These are phyloP conservation scores for Aschersonia sp. DNA, from an alignment of 2,329 filamentous ascomycete genomes.

Conservation along the genomic window DNA sequence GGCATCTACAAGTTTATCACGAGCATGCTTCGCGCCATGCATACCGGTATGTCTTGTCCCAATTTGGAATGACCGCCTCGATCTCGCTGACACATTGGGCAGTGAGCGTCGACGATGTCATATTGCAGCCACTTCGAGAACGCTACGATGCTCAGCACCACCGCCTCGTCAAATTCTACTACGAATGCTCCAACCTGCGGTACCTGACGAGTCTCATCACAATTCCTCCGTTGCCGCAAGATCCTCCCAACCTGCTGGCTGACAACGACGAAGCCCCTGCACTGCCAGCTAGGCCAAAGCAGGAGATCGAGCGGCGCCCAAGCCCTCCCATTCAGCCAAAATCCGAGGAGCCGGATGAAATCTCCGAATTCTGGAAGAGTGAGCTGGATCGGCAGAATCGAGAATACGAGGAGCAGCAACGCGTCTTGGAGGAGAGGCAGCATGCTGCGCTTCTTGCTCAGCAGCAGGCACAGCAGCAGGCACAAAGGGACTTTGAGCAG, in stretches of 20 bases:
- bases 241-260: conserved; percentile 75
- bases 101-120: conserved; percentile 89
- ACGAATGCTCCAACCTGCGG: conserved; percentile 93
- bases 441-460: conserved; percentile 69
- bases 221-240: conserved; percentile 87
- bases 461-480: conserved; percentile 67
- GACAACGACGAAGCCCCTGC: conserved; percentile 77
- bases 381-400: conserved; percentile 84
- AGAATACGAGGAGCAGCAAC: conserved; percentile 90
- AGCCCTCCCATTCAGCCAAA: conserved; percentile 55
- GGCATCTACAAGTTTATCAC: conserved; percentile 99
- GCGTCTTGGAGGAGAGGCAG: conserved; percentile 74
- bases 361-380: conserved; percentile 95
- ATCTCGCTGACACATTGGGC: conserved; percentile 7
- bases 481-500: conserved; percentile 91
- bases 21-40: conserved; percentile 97
- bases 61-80: neutral
- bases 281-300: conserved; percentile 67
- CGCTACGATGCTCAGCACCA: conserved; percentile 95
- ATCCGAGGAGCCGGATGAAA: conserved; percentile 76
- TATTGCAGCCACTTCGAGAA: conserved; percentile 71
- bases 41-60: conserved; percentile 39
- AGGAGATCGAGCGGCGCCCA: conserved; percentile 52
- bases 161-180: conserved; percentile 93
- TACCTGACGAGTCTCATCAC: conserved; percentile 95